Evolutionary conservation across 1,139 yeast species (phyloP).

Genomic region (Nakaseomyces glabratus): DNA sequence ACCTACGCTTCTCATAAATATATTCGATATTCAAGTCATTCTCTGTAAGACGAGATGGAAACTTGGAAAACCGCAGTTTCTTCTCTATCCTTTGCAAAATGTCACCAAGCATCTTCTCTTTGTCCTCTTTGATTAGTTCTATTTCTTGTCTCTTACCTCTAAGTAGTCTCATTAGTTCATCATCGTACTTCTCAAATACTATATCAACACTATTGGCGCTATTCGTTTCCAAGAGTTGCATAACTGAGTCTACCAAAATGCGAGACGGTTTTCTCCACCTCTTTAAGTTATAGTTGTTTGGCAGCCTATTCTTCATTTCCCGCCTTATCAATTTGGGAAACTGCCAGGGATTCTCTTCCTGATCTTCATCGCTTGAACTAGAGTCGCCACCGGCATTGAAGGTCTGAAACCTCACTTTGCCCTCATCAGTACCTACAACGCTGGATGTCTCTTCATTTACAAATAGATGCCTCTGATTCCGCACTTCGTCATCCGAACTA

Average conservation of each 20-base stretch:
- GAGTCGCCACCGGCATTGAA: too few relatives aligned
- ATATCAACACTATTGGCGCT: conserved; percentile 19
- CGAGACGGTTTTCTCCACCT: conserved; percentile 22
- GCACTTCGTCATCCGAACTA: conserved; percentile 1
- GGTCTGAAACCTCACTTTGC: too few relatives aligned
- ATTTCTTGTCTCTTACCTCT: conserved; percentile 12
- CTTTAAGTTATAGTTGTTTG: conserved; percentile 17
- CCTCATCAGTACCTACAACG: too few relatives aligned
- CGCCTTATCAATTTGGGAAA: conserved; percentile 18
- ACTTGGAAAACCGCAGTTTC: conserved; percentile 17
- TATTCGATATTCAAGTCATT: conserved; percentile 27
- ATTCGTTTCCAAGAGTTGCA: conserved; percentile 23
- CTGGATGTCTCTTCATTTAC: conserved; percentile 1
- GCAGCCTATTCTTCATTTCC: conserved; percentile 19
- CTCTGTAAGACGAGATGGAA: conserved; percentile 24
- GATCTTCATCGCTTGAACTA: neutral
- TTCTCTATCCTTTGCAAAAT: conserved; percentile 20
- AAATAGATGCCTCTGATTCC: conserved; percentile 2
- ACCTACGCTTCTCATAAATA: conserved; percentile 25
- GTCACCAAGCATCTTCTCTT: conserved; percentile 20
- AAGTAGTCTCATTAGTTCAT: conserved; percentile 16
- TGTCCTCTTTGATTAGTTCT: conserved; percentile 14
- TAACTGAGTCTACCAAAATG: conserved; percentile 16
- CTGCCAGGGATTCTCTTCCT: conserved; percentile 21
- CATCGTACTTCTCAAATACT: conserved; percentile 18